A percentile compares a stretch with the other conserved stretches of the same genome.
Conservation (phyloP, 2,329 filamentous ascomycete genomes). For the Beauveria sp. region DNA sequence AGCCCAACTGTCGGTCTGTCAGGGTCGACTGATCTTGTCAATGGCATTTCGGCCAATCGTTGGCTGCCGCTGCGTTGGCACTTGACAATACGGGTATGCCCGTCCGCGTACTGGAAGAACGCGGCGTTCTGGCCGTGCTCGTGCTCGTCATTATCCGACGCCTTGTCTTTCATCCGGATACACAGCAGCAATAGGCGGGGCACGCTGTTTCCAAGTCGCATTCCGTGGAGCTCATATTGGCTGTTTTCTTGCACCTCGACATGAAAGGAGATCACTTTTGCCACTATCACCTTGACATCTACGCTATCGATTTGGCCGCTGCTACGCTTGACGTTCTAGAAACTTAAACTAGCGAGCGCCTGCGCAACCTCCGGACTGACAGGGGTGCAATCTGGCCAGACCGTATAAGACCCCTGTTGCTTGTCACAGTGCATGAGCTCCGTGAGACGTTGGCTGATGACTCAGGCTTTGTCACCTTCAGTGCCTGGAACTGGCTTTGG, state of each 20-base stretch:
- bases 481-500: not conserved
- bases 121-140: not conserved
- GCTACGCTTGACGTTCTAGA: not conserved
- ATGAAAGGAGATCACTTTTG: not conserved
- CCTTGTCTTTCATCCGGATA: not conserved
- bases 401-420: not conserved
- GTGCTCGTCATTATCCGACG: not conserved
- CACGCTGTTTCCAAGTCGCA: not conserved
- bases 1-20: conserved; percentile 1
- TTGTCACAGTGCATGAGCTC: not conserved
- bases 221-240: not conserved
- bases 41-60: not conserved
- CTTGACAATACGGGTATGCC: not conserved
- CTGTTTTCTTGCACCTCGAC: not conserved
- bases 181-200: not conserved
- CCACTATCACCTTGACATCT: not conserved
- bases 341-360: not conserved
- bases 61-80: not conserved
- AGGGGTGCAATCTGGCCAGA: not conserved
- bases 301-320: not conserved
- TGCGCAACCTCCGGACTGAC: not conserved
- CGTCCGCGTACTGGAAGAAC: not conserved
- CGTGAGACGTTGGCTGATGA: conserved; percentile 1
- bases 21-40: not conserved
- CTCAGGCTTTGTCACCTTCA: not conserved